phyloP scores from a whole-genome alignment of 768 basidiomycete genomes.

The Clitopilus hobsonii region DNA sequence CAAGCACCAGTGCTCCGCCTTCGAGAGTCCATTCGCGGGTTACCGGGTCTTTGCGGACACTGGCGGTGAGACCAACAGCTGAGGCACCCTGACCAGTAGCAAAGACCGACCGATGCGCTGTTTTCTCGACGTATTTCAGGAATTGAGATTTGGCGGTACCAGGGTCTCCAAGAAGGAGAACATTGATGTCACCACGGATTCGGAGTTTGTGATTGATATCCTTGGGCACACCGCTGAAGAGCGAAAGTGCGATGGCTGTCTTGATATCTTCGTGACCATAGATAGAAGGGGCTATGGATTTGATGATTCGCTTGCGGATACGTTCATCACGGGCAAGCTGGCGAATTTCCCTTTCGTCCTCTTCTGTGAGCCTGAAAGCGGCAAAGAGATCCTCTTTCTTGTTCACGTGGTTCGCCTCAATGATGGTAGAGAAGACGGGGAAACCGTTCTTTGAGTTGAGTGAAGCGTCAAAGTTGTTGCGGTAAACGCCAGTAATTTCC shows the following conservation, averaged over 20 bases:
- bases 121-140: conserved; percentile 98
- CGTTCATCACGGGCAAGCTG: conserved; percentile 85
- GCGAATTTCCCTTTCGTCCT: conserved; percentile 92
- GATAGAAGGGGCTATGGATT: conserved; percentile 97
- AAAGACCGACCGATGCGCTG: conserved; percentile 95
- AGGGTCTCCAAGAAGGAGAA: conserved; percentile 93
- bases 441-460: conserved; percentile 99
- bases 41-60: conserved; percentile 97
- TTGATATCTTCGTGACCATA: conserved; percentile 99
- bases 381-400: conserved; percentile 99
- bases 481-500: conserved; percentile 96
- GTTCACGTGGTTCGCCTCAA: conserved; percentile 98
- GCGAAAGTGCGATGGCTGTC: conserved; percentile 90
- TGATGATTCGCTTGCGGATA: conserved; percentile 95
- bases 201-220: conserved; percentile 96
- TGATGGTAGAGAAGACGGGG: conserved; percentile 97
- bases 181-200: conserved; percentile 97
- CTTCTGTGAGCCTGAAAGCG: conserved; percentile 95
- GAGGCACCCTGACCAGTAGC: conserved; percentile 98
- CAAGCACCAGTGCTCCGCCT: conserved; percentile 96
- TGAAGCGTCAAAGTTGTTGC: conserved; percentile 98
- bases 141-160: conserved; percentile 99
- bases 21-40: conserved; percentile 99
- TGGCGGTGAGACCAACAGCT: conserved; percentile 97
- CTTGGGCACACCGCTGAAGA: conserved; percentile 92